These are phyloP conservation scores for Chaetoceros tenuissimus DNA, from an alignment of 108 stramenopile species.

Conservation along the genomic window DNA sequence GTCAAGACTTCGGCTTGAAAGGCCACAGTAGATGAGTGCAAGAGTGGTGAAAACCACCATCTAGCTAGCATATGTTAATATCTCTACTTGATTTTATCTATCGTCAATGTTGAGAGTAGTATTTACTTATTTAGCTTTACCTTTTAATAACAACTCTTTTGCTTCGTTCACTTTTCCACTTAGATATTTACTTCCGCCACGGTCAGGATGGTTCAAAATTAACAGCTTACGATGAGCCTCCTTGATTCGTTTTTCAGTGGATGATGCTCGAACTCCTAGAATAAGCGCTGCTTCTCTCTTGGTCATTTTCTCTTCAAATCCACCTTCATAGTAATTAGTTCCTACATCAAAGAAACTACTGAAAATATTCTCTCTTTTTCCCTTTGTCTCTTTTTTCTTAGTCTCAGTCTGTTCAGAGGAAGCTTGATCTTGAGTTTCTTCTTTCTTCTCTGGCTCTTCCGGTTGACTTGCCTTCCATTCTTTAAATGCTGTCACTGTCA, in stretches of 20 bases:
- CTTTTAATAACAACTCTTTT: conserved; percentile 94
- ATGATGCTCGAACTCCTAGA: conserved; percentile 92
- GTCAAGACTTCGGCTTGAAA: conserved; percentile 16
- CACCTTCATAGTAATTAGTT: conserved; percentile 93
- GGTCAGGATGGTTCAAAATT: conserved; percentile 98
- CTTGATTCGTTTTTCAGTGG: conserved; percentile 82
- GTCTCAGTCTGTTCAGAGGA: conserved; percentile 9
- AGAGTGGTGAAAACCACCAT: too few relatives aligned
- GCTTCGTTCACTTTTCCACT: conserved; percentile 98
- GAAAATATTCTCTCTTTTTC: conserved; percentile 64
- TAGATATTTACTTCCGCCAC: conserved; percentile 93
- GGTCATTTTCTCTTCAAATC: conserved; percentile 98
- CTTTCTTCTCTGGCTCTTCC: conserved; percentile 19
- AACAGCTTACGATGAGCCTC: conserved; percentile 94
- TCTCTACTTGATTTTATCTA: too few relatives aligned
- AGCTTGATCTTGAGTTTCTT: conserved; percentile 21
- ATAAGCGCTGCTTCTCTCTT: conserved; percentile 95
- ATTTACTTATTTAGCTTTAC: conserved; percentile 24
- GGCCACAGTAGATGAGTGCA: conserved; percentile 3
- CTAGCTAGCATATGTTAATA: too few relatives aligned
- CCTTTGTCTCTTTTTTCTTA: conserved; percentile 10
- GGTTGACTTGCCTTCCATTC: conserved; percentile 43
- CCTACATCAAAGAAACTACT: conserved; percentile 69
- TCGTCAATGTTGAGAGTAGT: too few relatives aligned
- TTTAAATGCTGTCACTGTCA: conserved; percentile 56